Conservation (phyloP, 805 yeast genomes). For the Saccharomycopsis fodiens region DNA sequence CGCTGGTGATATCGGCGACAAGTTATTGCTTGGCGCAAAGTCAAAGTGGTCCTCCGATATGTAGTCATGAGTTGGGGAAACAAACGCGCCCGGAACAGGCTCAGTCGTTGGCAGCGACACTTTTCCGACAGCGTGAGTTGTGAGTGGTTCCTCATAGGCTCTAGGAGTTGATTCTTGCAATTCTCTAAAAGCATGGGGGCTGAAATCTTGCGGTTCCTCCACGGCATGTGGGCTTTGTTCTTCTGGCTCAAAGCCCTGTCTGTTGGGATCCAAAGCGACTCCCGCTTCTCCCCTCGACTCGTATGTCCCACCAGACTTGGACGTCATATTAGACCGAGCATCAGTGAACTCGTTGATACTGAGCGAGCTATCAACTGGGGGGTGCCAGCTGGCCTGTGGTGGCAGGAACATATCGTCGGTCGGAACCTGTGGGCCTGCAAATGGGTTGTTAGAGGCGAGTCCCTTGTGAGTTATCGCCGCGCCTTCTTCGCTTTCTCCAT, state of each 20-base stretch:
- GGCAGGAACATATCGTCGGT: not conserved
- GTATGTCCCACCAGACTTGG: not conserved
- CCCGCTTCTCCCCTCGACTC: too few species aligned
- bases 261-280: too few species aligned
- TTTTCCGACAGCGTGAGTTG: too few species aligned
- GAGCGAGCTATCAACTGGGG: not conserved
- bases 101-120: too few species aligned
- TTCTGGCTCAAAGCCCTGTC: too few species aligned
- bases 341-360: not conserved
- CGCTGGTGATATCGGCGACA: constrained; percentile 1
- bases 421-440: too few species aligned
- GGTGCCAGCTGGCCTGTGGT: not conserved
- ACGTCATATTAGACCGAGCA: not conserved
- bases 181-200: too few species aligned
- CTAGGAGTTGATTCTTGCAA: not conserved
- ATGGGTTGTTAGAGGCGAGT: too few species aligned
- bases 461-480: too few species aligned
- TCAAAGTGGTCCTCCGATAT: not conserved
- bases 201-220: too few species aligned
- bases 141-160: too few species aligned
- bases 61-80: not conserved
- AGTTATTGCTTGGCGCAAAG: not conserved
- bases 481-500: not conserved
- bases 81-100: not conserved
- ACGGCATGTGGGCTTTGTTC: too few species aligned